Evolutionary conservation across 306 rosid species (phyloP), one percentile per base, ranked within the genome.

Genomic region (Fragaria iinumae): DNA sequence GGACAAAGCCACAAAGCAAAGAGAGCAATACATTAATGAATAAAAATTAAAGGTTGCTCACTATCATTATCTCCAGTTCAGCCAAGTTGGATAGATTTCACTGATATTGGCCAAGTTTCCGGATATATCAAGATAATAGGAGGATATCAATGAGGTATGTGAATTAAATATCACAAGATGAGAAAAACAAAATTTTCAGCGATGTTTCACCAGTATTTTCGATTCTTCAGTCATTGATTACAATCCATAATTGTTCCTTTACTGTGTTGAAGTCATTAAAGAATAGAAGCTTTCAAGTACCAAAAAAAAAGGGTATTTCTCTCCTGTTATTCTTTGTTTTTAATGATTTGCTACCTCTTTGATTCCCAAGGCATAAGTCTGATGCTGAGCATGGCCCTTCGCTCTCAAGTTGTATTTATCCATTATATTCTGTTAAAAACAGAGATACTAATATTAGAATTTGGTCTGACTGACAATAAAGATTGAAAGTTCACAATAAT

Each of bases 281-380:
- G 13, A 55, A 55, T 18, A 8, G 27, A 55, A 8, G 62, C 27
- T 55, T 20, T n/a, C 9, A n/a, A 55, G 62, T 55, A 55, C 27
- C 7, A n/a, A 8, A 55, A 55, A 55, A n/a, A 25, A 9, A n/a
- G 3, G 6, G 12, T 10, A 0, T 56, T 56, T 56, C 13, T 56
- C 10, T n/a, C 63, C 13, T 0, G 0, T 50, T 17, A 50, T 50
- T 18, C 23, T 17, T 11, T 39, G 48, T 1, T 39, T 49, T 5
- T 68, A 34, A 36, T 55, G 34, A 67, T 60, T 39, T 6, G 17
- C 32, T 80, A 90, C 96, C 93, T 92, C 97, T 87, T 95, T 95
- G 67, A 95, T 90, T 79, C 98, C 98, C 86, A 95, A 86, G 69
- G 96, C 98, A 84, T 89, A 95, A 29, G 98, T 95, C 86, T 95